A percentile compares a stretch with the other conserved stretches of the same genome.
These are phyloP conservation scores for Fusarium brachygibbosum DNA, from an alignment of 2,329 filamentous ascomycete genomes.

Conservation along the genomic window DNA sequence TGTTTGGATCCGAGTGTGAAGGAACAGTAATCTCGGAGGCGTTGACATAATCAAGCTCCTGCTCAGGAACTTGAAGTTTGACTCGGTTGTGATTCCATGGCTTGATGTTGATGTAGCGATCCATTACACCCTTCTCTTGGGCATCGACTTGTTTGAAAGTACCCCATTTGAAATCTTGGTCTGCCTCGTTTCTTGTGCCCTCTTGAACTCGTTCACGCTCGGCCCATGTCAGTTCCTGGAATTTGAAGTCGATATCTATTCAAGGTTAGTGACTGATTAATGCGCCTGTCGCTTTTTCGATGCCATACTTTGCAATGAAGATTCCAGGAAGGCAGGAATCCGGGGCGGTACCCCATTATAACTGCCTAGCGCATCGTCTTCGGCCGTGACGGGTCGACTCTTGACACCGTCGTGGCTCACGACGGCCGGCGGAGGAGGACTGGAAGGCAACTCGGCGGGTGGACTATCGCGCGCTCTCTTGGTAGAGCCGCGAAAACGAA, in stretches of 20 bases:
- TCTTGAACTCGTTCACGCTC: conserved; percentile 64
- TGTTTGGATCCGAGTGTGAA: conserved; percentile 56
- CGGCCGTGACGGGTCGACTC: conserved; percentile 44
- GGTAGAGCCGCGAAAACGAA: conserved; percentile 60
- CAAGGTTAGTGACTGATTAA: conserved; percentile 21
- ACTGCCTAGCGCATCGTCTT: conserved; percentile 33
- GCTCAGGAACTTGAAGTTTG: conserved; percentile 81
- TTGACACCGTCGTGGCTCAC: conserved; percentile 56
- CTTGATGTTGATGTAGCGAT: conserved; percentile 91
- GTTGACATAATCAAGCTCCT: conserved; percentile 83
- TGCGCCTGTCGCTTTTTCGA: not conserved
- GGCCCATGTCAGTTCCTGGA: conserved; percentile 66
- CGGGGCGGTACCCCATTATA: conserved; percentile 33
- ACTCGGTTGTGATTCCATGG: conserved; percentile 91
- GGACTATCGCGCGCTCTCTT: conserved; percentile 63
- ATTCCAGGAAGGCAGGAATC: conserved; percentile 58
- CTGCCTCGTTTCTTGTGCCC: conserved; percentile 54
- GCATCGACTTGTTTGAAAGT: conserved; percentile 54
- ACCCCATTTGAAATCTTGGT: conserved; percentile 53
- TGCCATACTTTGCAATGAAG: conserved; percentile 55
- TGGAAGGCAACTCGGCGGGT: conserved; percentile 51
- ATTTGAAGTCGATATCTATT: conserved; percentile 64
- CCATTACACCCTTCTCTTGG: conserved; percentile 62
- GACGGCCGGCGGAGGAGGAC: conserved; percentile 51
- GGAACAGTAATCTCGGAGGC: conserved; percentile 77